Conservation (phyloP, 2,329 filamentous ascomycete species). For the Westerdykella ornata region DNA sequence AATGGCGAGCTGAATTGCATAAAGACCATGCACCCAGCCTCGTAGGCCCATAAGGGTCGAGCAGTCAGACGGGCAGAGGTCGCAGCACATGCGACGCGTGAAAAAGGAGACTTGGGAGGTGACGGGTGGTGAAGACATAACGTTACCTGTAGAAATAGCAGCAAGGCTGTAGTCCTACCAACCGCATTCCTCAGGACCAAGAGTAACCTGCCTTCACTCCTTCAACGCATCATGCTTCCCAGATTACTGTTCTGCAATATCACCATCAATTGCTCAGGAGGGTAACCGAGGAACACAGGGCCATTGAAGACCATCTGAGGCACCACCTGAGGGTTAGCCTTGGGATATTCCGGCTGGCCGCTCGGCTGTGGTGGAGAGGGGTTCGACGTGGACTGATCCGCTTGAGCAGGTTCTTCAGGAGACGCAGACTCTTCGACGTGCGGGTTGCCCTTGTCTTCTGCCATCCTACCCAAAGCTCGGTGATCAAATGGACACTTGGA, state of each 20-base stretch:
- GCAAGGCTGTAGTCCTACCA: too few species aligned
- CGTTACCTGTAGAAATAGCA: too few species aligned
- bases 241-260: constrained; percentile 34
- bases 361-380: constrained; percentile 7
- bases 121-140: too few species aligned
- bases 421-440: constrained; percentile 3
- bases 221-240: constrained; percentile 24
- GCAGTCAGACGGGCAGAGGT: too few species aligned
- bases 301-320: constrained; percentile 84
- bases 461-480: constrained; percentile 17
- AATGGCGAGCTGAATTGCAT: too few species aligned
- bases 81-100: too few species aligned
- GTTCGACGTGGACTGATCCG: not conserved
- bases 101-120: too few species aligned
- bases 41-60: too few species aligned
- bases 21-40: too few species aligned
- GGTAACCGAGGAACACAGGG: constrained; percentile 87
- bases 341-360: constrained; percentile 5
- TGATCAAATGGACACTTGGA: constrained; percentile 36
- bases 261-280: constrained; percentile 32
- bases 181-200: not conserved
- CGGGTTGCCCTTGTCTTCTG: constrained; percentile 6
- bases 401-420: constrained; percentile 1
- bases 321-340: constrained; percentile 16
- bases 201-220: not conserved